A percentile compares a stretch with the other conserved stretches of the same genome.
These are phyloP conservation scores for Tilletia setariae DNA, from an alignment of 1,284 basidiomycete species.

Conservation along the genomic window DNA sequence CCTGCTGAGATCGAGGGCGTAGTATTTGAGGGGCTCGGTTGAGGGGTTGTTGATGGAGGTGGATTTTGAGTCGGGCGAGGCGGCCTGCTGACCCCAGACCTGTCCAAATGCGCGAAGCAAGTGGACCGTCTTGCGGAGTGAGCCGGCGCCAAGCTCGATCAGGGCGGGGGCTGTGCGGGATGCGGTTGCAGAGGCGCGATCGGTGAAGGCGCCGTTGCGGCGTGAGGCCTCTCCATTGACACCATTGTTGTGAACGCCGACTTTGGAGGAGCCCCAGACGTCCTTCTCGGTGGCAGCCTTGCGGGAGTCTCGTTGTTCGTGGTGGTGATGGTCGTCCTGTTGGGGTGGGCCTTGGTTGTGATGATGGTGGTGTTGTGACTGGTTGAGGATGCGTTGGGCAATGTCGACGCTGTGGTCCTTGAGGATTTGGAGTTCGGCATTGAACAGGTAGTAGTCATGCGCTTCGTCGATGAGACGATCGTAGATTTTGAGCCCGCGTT, in stretches of 20 bases:
- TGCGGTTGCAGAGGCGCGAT: neutral
- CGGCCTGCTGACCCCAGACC: slow-evolving; percentile 16
- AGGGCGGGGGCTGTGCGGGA: slow-evolving; percentile 20
- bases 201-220: slow-evolving; percentile 55
- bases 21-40: slow-evolving; percentile 69
- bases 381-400: slow-evolving; percentile 47
- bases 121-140: slow-evolving; percentile 66
- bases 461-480: slow-evolving; percentile 56
- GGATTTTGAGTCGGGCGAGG: slow-evolving; percentile 35
- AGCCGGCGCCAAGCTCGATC: slow-evolving; percentile 56
- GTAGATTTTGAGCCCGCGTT: slow-evolving; percentile 75
- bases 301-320: no score
- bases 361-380: slow-evolving; percentile 24
- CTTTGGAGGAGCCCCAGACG: slow-evolving; percentile 64
- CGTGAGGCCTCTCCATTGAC: slow-evolving; percentile 60
- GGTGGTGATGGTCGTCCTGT: no score
- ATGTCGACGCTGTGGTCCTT: slow-evolving; percentile 59
- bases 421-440: slow-evolving; percentile 59
- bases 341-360: slow-evolving; percentile 14
- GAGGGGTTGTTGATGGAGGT: slow-evolving; percentile 47
- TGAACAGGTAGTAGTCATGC: slow-evolving; percentile 67
- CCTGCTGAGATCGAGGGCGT: slow-evolving; percentile 87
- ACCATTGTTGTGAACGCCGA: slow-evolving; percentile 68
- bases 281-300: slow-evolving; percentile 49
- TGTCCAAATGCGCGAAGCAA: slow-evolving; percentile 70